Evolutionary conservation across 768 basidiomycete species (phyloP).

Genomic region (Calocybe gangraenosa): DNA sequence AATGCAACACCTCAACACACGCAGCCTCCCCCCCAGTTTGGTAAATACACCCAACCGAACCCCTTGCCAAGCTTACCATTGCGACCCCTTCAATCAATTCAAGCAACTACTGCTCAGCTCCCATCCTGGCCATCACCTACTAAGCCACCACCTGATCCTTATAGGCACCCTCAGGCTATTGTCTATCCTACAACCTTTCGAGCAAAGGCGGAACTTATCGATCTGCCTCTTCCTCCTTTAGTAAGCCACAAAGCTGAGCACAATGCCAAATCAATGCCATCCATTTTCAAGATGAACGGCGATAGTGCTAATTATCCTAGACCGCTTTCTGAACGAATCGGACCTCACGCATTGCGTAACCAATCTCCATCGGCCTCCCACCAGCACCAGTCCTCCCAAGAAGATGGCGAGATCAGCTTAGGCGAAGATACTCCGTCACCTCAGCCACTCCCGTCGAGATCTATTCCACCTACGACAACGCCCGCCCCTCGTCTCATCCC

Average conservation of each 20-base stretch:
- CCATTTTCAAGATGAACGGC: constrained; percentile 3
- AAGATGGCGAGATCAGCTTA: constrained; percentile 50
- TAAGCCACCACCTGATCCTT: background rate
- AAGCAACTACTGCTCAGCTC: too few relatives aligned
- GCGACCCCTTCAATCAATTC: too few relatives aligned
- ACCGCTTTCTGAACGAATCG: constrained; percentile 5
- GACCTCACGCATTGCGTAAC: constrained; percentile 1
- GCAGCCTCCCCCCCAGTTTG: too few relatives aligned
- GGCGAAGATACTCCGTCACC: constrained; percentile 15
- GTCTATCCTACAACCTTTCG: constrained; percentile 7
- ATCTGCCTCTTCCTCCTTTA: constrained; percentile 10
- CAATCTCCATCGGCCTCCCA: constrained; percentile 1
- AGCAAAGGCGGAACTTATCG: constrained; percentile 18
- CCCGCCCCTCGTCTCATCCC: background rate
- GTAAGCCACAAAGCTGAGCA: background rate
- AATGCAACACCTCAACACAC: too few relatives aligned
- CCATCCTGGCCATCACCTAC: too few relatives aligned
- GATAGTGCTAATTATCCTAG: background rate
- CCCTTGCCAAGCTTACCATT: too few relatives aligned
- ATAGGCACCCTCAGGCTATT: background rate
- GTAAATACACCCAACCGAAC: too few relatives aligned
- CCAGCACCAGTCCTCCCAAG: constrained; percentile 34
- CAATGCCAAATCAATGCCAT: background rate
- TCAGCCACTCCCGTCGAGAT: background rate
- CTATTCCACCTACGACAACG: background rate